Conservation (phyloP, 345 rosid genomes). For the Bruguiera gymnorhiza region DNA sequence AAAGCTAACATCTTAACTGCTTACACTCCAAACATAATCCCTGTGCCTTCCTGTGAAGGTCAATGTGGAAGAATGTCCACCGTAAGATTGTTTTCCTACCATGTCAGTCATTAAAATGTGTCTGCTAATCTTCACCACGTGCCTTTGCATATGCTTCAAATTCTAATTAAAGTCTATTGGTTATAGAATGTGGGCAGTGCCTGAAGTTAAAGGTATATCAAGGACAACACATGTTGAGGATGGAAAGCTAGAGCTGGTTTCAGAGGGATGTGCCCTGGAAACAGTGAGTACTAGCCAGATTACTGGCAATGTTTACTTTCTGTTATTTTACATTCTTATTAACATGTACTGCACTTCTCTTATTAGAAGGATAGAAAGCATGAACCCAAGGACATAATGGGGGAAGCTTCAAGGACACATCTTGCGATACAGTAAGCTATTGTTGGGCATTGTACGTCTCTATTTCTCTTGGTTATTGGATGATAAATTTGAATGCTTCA, state of each 20-base stretch:
- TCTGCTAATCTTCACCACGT: not conserved
- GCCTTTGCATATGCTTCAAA: not conserved
- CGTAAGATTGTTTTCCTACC: no score
- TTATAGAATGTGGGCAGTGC: constrained; percentile 75
- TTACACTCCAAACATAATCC: no score
- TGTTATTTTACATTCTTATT: constrained; percentile 6
- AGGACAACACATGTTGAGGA: constrained; percentile 37
- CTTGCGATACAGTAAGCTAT: constrained; percentile 67
- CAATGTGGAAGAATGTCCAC: no score
- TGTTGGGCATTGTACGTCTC: not conserved
- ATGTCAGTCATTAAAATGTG: no score
- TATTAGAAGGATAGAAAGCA: constrained; percentile 49
- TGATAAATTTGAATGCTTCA: constrained; percentile 10
- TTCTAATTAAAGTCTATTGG: not conserved
- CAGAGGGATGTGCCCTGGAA: constrained; percentile 73
- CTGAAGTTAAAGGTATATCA: constrained; percentile 59
- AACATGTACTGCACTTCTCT: constrained; percentile 2
- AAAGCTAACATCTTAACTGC: no score
- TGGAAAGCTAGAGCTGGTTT: constrained; percentile 49
- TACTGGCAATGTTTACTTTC: not conserved
- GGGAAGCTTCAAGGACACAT: constrained; percentile 71
- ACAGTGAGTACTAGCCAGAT: constrained; percentile 42
- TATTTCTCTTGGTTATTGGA: constrained; percentile 11
- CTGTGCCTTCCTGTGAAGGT: no score
- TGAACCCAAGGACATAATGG: constrained; percentile 52